Conservation (phyloP, 495 filamentous ascomycete genomes). For the Filosporella fistucella region DNA sequence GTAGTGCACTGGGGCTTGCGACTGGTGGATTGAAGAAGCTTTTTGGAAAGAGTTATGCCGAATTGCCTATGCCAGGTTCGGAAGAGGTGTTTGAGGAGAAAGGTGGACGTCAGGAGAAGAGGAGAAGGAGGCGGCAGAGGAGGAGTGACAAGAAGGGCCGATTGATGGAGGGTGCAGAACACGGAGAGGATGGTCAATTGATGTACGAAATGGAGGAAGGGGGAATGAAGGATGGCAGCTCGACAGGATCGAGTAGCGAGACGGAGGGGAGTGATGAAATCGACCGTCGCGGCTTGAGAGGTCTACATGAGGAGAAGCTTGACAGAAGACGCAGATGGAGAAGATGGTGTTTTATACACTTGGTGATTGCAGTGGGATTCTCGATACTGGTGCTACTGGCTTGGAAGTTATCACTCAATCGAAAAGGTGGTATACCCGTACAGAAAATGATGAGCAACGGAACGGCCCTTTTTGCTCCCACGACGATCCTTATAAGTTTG, state of each 20-base stretch:
- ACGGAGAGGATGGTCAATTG: slow-evolving; percentile 65
- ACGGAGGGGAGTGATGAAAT: slow-evolving; percentile 46
- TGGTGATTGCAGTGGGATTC: slow-evolving; percentile 45
- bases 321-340: slow-evolving; percentile 37
- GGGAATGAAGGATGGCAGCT: slow-evolving; percentile 59
- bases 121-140: slow-evolving; percentile 25
- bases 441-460: slow-evolving; percentile 59
- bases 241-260: slow-evolving; percentile 49
- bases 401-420: slow-evolving; percentile 42
- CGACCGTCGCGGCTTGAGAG: slow-evolving; percentile 41
- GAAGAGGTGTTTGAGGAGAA: slow-evolving; percentile 36
- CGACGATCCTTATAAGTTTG: slow-evolving; percentile 89
- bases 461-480: slow-evolving; percentile 80
- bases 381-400: slow-evolving; percentile 43
- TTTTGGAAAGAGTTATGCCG: slow-evolving; percentile 26
- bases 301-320: slow-evolving; percentile 37
- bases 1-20: slow-evolving; percentile 16
- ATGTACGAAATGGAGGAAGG: slow-evolving; percentile 91
- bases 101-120: too few species aligned
- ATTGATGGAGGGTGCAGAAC: slow-evolving; percentile 41
- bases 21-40: slow-evolving; percentile 34
- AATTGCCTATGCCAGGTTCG: slow-evolving; percentile 6
- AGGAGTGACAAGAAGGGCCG: slow-evolving; percentile 40
- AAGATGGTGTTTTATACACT: slow-evolving; percentile 48
- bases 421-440: slow-evolving; percentile 23